phyloP scores from a whole-genome alignment of 192 early-diverging fungal genomes.

The Rhizoclosmatium globosum region DNA sequence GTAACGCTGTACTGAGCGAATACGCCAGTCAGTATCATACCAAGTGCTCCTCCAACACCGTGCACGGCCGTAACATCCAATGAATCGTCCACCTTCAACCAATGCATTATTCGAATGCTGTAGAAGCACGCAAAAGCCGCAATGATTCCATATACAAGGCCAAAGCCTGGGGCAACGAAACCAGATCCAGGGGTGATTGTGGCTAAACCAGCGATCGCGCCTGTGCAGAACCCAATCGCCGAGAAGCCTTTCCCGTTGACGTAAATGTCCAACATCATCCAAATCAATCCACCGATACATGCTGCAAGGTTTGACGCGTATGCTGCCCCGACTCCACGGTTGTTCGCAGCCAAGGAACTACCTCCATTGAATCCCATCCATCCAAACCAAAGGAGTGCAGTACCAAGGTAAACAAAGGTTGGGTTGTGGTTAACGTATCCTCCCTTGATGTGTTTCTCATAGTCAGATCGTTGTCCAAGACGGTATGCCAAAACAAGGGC shows the following conservation, averaged over 20 bases:
- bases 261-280: constrained; percentile 82
- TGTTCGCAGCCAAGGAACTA: constrained; percentile 78
- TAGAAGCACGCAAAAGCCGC: constrained; percentile 68
- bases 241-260: constrained; percentile 82
- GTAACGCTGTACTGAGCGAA: constrained; percentile 87
- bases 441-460: constrained; percentile 9
- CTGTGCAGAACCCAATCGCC: constrained; percentile 93
- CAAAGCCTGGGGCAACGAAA: constrained; percentile 80
- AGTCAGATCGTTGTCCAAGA: constrained; percentile 40
- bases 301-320: constrained; percentile 90
- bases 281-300: constrained; percentile 80
- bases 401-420: constrained; percentile 82
- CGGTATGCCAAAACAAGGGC: constrained; percentile 70
- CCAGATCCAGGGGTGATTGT: constrained; percentile 93
- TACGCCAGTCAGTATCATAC: constrained; percentile 81
- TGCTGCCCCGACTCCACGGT: constrained; percentile 87
- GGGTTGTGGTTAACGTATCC: constrained; percentile 62
- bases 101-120: constrained; percentile 68
- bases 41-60: background rate
- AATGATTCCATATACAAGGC: constrained; percentile 75
- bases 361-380: constrained; percentile 97
- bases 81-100: constrained; percentile 75
- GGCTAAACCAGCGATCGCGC: constrained; percentile 90
- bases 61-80: constrained; percentile 11
- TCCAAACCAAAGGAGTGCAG: constrained; percentile 82